Evolutionary conservation across 495 filamentous ascomycete genomes (phyloP).

Genomic region (Annulohypoxylon nitens): DNA sequence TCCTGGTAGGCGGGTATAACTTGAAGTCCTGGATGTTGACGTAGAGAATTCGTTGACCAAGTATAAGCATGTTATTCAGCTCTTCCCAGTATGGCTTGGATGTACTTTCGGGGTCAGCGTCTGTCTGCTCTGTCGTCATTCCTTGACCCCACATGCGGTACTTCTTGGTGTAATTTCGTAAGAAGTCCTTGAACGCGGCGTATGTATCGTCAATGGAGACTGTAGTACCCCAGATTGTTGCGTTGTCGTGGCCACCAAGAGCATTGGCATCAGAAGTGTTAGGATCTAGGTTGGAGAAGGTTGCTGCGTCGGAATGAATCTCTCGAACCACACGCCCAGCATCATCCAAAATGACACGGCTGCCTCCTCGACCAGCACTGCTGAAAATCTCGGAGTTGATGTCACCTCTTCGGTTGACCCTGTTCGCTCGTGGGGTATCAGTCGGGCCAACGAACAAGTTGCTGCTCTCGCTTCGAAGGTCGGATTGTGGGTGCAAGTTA

Average conservation of each 20-base stretch:
- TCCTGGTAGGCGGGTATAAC: conserved; percentile 89
- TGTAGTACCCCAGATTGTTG: conserved; percentile 97
- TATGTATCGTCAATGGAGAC: conserved; percentile 93
- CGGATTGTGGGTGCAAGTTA: conserved; percentile 69
- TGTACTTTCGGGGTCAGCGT: conserved; percentile 70
- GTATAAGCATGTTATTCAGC: conserved; percentile 88
- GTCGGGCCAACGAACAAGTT: conserved; percentile 83
- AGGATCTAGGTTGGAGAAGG: conserved; percentile 88
- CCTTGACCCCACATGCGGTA: conserved; percentile 93
- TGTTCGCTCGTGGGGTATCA: conserved; percentile 62
- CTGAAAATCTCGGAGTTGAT: conserved; percentile 82
- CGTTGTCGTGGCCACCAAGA: conserved; percentile 81
- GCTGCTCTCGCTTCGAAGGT: conserved; percentile 82
- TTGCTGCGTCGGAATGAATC: conserved; percentile 78
- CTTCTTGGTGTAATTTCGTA: conserved; percentile 88
- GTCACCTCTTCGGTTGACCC: conserved; percentile 75
- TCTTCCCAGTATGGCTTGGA: conserved; percentile 85
- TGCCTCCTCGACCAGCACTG: conserved; percentile 72
- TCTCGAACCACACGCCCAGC: conserved; percentile 77
- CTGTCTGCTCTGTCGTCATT: conserved; percentile 79
- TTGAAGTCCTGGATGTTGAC: conserved; percentile 91
- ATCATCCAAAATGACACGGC: conserved; percentile 84
- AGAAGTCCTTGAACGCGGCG: conserved; percentile 87
- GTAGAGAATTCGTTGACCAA: conserved; percentile 86
- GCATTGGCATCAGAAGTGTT: conserved; percentile 92